Evolutionary conservation across 441 rosid genomes (phyloP), one percentile per base, ranked within the genome.

Genomic region (Oxalis stricta): DNA sequence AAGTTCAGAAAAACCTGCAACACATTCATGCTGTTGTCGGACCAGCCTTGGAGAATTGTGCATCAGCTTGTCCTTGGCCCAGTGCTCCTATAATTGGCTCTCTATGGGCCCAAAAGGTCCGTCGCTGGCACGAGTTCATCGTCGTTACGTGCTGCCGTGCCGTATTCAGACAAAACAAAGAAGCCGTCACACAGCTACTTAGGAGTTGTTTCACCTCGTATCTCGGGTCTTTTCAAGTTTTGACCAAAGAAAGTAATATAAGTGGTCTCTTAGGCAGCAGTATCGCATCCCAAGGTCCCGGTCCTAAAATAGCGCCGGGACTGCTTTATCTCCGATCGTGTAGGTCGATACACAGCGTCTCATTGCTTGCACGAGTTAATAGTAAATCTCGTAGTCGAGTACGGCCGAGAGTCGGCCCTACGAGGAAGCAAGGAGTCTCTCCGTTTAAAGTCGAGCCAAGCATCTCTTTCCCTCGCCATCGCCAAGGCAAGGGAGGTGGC

Each of bases 41-140:
- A 33, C 80, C 76, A 1, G 83, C 80, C 14, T 41, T 73, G 48
- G 87, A 79, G 59, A 69, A 48, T 46, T 72, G 76, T 52, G 74
- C 78, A 11, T 59, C 74, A 13, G 68, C 66, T 29, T 72, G 80
- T 49, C 58, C 76, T 18, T 66, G 78, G 78, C 69, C 71, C 22
- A 61, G 59, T 26, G 55, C 68, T 54, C 65, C 75, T 3, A 58
- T 64, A 43, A 62, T 75, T 10, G 66, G 78, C 43, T 75, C 83
- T 42, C 65, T 79, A 9, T 79, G 87, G 87, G 76, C 72, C 16
- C 83, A 79, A 45, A 79, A 75, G 55, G 61, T 71, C 10, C 78
- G 72, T 7, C 74, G 78, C 43, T 79, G 80, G 87, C 83, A 73
- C 46, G 56, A 73, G 38, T 79, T 57, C 61, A 75, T 75, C 15